phyloP scores from a whole-genome alignment of 2,329 filamentous ascomycete genomes.

The Ceratocystis ficicola region DNA sequence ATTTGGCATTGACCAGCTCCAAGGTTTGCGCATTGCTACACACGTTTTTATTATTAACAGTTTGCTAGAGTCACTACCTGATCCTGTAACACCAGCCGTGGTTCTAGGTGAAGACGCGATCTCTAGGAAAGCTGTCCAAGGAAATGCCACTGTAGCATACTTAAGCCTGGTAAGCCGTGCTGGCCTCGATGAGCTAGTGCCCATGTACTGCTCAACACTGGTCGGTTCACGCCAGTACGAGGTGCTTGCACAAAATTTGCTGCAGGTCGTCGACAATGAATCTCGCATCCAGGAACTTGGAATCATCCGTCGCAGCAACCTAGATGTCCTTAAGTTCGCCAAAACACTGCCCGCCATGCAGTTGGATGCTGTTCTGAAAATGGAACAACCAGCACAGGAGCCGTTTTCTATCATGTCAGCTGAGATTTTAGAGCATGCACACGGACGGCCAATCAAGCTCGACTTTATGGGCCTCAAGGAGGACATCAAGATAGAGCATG shows the following conservation, averaged over 20 bases:
- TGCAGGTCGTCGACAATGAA: slow-evolving; percentile 53
- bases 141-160: slow-evolving; percentile 71
- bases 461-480: slow-evolving; percentile 53
- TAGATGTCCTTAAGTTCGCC: slow-evolving; percentile 64
- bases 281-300: slow-evolving; percentile 57
- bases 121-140: slow-evolving; percentile 38
- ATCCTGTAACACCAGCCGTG: background rate
- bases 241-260: slow-evolving; percentile 63
- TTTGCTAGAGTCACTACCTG: slow-evolving; percentile 47
- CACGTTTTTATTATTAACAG: slow-evolving; percentile 56
- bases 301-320: slow-evolving; percentile 60
- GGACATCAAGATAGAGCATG: slow-evolving; percentile 51
- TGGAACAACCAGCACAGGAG: slow-evolving; percentile 23
- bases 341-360: slow-evolving; percentile 50
- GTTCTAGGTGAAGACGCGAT: background rate
- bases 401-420: slow-evolving; percentile 38
- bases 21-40: slow-evolving; percentile 55
- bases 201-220: slow-evolving; percentile 76
- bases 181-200: slow-evolving; percentile 65
- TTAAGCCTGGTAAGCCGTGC: slow-evolving; percentile 64
- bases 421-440: slow-evolving; percentile 38
- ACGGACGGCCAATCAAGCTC: slow-evolving; percentile 52
- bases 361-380: slow-evolving; percentile 36
- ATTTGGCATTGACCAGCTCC: slow-evolving; percentile 45
- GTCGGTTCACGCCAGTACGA: slow-evolving; percentile 51